These are phyloP conservation scores for Nicotiana obtusifolia DNA, from an alignment of 257 asterid genomes.

Conservation along the genomic window DNA sequence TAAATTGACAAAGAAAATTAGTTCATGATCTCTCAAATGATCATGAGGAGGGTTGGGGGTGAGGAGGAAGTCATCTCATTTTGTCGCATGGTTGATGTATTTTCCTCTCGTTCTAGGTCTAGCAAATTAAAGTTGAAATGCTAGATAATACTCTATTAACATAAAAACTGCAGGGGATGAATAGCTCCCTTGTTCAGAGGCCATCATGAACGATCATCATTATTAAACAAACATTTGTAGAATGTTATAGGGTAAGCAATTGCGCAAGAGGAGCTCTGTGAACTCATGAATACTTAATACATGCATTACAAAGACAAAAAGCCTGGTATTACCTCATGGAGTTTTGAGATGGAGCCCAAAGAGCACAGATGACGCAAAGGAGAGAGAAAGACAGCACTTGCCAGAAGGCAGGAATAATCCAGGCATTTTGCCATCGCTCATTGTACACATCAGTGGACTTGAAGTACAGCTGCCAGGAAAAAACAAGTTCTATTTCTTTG, in stretches of 20 bases:
- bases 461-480: constrained; percentile 68
- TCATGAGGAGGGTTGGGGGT: not conserved
- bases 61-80: not conserved
- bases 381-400: constrained; percentile 84
- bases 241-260: not conserved
- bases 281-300: not conserved
- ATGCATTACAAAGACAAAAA: not conserved
- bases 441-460: constrained; percentile 78
- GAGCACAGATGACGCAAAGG: constrained; percentile 83
- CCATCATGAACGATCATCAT: not conserved
- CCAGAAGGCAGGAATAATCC: constrained; percentile 98
- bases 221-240: not conserved
- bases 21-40: not conserved
- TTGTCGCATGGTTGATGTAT: not conserved
- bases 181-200: not conserved
- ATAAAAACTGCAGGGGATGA: not conserved
- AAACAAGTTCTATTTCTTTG: not conserved
- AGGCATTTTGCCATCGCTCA: constrained; percentile 92
- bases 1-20: not conserved
- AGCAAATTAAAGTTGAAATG: not conserved
- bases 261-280: not conserved
- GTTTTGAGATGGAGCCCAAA: constrained; percentile 93
- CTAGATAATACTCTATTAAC: not conserved
- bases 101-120: not conserved
- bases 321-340: constrained; percentile 57